phyloP scores from a whole-genome alignment of 148 eudicot genomes.

The Rhododendron mucronatum region DNA sequence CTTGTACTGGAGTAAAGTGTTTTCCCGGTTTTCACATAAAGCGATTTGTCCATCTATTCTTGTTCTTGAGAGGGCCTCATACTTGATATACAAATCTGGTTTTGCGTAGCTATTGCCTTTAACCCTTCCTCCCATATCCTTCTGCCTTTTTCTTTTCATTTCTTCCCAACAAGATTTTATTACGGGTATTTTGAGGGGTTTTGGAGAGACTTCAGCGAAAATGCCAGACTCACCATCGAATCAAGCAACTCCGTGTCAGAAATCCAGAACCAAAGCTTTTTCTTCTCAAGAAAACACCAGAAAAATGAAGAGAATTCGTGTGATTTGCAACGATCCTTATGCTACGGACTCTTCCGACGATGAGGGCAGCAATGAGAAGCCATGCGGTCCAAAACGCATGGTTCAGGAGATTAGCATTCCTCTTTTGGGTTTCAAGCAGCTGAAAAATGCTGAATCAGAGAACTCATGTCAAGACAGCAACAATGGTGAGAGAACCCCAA shows the following conservation, averaged over 20 bases:
- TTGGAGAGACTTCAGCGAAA: slow-evolving; percentile 5
- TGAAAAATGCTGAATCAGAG: slow-evolving; percentile 29
- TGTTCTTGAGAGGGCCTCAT: slow-evolving; percentile 56
- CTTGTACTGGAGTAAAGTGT: slow-evolving; percentile 71
- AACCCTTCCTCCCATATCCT: background rate
- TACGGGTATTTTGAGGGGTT: slow-evolving; percentile 13
- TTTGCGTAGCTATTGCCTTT: background rate
- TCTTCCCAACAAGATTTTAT: background rate
- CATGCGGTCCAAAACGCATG: slow-evolving; percentile 29
- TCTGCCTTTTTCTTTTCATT: background rate
- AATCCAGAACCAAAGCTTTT: slow-evolving; percentile 18
- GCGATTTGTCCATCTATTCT: slow-evolving; percentile 33
- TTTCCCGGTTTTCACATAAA: slow-evolving; percentile 85
- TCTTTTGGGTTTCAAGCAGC: background rate
- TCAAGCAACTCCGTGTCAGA: background rate
- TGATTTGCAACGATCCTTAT: slow-evolving; percentile 61
- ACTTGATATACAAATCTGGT: slow-evolving; percentile 15
- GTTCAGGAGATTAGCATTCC: slow-evolving; percentile 54
- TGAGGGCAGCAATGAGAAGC: slow-evolving; percentile 32
- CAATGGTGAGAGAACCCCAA: slow-evolving; percentile 34
- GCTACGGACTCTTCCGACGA: slow-evolving; percentile 72
- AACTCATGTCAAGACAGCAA: slow-evolving; percentile 56
- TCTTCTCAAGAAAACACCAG: slow-evolving; percentile 12
- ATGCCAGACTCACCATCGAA: slow-evolving; percentile 17
- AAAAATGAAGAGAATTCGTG: slow-evolving; percentile 44